A percentile compares a stretch with the other conserved stretches of the same genome.
phyloP scores from a whole-genome alignment of 2,329 filamentous ascomycete species.

The Exophiala bonariae region DNA sequence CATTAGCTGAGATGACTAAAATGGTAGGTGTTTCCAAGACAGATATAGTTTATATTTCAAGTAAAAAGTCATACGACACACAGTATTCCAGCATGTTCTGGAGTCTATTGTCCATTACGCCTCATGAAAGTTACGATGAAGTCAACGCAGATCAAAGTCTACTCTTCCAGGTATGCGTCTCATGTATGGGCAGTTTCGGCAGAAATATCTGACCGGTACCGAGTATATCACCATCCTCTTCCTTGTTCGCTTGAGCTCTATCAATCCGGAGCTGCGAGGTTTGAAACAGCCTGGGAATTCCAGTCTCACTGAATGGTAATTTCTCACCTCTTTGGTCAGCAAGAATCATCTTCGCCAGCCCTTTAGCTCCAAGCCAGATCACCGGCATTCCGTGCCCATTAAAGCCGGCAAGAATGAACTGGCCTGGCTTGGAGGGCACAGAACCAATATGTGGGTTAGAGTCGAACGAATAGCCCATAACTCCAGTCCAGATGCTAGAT shows the following conservation, averaged over 20 bases:
- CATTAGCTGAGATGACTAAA: too few species aligned
- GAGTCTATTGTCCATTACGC: too few species aligned
- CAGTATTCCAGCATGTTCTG: too few species aligned
- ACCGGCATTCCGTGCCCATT: constrained; percentile 68
- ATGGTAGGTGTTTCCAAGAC: too few species aligned
- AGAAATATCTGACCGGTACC: constrained; percentile 13
- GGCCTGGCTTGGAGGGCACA: constrained; percentile 41
- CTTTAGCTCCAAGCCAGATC: constrained; percentile 50
- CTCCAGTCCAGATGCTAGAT: constrained; percentile 39
- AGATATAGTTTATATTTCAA: too few species aligned
- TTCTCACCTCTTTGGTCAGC: constrained; percentile 21
- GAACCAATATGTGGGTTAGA: constrained; percentile 53
- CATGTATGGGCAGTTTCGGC: not conserved
- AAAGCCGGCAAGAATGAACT: constrained; percentile 61
- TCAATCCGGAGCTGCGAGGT: constrained; percentile 31
- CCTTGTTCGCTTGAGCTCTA: constrained; percentile 26
- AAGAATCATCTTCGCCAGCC: constrained; percentile 58
- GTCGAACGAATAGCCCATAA: constrained; percentile 54
- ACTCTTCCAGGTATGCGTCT: too few species aligned
- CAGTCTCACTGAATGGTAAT: constrained; percentile 29
- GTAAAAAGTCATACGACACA: too few species aligned
- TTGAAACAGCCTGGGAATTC: constrained; percentile 34
- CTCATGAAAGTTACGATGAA: too few species aligned
- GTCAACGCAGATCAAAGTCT: too few species aligned
- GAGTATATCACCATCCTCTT: constrained; percentile 32